Base-by-base conservation (phyloP, 2,329 filamentous ascomycete species). In the Clonostachys chloroleuca region DNA sequence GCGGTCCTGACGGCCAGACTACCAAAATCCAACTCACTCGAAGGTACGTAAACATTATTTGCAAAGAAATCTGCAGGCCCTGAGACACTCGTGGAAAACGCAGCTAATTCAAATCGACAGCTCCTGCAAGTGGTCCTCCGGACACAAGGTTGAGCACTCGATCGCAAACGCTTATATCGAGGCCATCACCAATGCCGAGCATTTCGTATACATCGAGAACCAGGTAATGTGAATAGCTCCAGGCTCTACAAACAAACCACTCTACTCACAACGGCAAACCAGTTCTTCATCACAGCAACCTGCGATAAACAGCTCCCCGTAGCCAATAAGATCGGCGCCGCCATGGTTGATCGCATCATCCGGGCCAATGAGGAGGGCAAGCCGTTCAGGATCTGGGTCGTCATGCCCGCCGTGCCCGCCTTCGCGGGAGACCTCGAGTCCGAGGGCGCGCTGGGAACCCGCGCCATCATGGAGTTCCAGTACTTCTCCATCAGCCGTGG, bases 201-300 rank as follows among this genome's bases (percentile, higher is more conserved):
- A 90, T 60, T 91, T 86, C 58, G 67, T 92, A 49, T 92, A 91
- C 64, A 90, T 92, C 35, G 87, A 92, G 62, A 91, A 92, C 58
- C 84, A 81, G 62, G 75, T 74, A 57, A 57, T 48, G 59, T 34
- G 9, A 5, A 5, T 5, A 4, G 7, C 6, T n/a, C 9, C 5
- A 12, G 3, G 3, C n/a, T 5, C 6, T 43, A 6, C 16, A 12
- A 16, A 3, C 2, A 14, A 1, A 14, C 2, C 33, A 16, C 5
- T 35, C 36, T 51, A 54, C 40, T 56, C 9, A 16, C 20, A 17
- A 7, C 9, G 9, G 24, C 8, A 9, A 30, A 30, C 1, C 56
- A 89, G 74, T 94, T 94, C 71, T 94, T 94, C 73, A 94, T 94
- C 66, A 94, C 89, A 0, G 87, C 88, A 4, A 92, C 87, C 2